A percentile compares a stretch with the other conserved stretches of the same genome.
Conservation (phyloP, 768 basidiomycete genomes). For the Amanita rimosa region DNA sequence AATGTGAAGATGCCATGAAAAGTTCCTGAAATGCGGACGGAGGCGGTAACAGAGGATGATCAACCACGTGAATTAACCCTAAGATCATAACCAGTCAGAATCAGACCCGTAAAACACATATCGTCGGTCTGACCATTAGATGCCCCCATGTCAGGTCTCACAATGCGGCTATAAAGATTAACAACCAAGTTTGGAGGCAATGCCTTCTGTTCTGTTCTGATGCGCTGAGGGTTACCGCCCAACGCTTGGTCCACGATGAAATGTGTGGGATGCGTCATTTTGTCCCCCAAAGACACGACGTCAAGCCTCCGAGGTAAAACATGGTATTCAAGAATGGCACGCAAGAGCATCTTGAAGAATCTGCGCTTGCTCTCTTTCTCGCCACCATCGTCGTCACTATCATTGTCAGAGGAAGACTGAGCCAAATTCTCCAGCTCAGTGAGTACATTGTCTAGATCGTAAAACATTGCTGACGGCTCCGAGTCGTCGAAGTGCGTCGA, state of each 20-base stretch:
- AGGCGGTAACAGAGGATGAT: conserved; percentile 45
- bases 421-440: conserved; percentile 26
- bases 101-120: background rate
- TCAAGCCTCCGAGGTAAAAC: conserved; percentile 31
- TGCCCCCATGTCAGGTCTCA: conserved; percentile 28
- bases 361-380: conserved; percentile 40
- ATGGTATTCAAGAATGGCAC: conserved; percentile 46
- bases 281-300: conserved; percentile 29
- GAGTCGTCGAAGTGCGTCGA: conserved; percentile 1
- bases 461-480: conserved; percentile 11
- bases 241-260: conserved; percentile 30
- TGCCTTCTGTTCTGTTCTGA: conserved; percentile 23
- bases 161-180: conserved; percentile 38
- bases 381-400: conserved; percentile 23
- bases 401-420: conserved; percentile 1
- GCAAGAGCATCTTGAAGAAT: conserved; percentile 42
- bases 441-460: conserved; percentile 18
- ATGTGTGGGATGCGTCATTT: conserved; percentile 42
- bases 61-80: conserved; percentile 43
- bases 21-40: conserved; percentile 37
- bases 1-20: conserved; percentile 29
- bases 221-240: conserved; percentile 32
- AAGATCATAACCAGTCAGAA: background rate
- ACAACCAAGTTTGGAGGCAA: conserved; percentile 26
- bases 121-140: conserved; percentile 32